phyloP scores from a whole-genome alignment of 176 grass and related monocot species.

The Carex parvula region DNA sequence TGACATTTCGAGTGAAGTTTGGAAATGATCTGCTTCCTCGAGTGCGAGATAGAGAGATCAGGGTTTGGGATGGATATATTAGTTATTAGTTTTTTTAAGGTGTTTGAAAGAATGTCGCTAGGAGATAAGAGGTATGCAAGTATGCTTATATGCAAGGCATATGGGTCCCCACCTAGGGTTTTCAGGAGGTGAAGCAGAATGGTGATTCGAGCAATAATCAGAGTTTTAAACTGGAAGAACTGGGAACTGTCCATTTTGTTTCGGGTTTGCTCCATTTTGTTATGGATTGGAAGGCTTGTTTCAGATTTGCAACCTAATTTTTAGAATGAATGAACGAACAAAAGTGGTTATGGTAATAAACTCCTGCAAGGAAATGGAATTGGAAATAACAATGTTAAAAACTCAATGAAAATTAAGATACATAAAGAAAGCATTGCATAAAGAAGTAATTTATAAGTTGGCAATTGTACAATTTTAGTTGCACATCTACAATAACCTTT shows the following conservation, averaged over 20 bases:
- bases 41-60: background rate
- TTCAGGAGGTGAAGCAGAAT: background rate
- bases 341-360: background rate
- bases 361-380: background rate
- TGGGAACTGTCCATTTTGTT: background rate
- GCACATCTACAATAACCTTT: background rate
- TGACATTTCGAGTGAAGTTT: constrained; percentile 10
- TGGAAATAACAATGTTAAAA: background rate
- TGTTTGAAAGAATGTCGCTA: background rate
- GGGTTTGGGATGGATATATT: background rate
- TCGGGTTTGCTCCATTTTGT: background rate
- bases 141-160: background rate
- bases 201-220: constrained; percentile 7
- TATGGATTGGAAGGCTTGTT: background rate
- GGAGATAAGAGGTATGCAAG: background rate
- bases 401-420: background rate
- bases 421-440: background rate
- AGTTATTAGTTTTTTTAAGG: background rate
- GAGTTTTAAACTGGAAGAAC: background rate
- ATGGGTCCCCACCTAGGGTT: background rate
- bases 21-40: constrained; percentile 26
- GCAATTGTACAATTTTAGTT: background rate
- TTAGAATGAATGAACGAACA: background rate
- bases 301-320: background rate
- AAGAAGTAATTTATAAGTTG: background rate